Base-by-base conservation (phyloP, 768 basidiomycete species). In the Glaciozyma antarctica region DNA sequence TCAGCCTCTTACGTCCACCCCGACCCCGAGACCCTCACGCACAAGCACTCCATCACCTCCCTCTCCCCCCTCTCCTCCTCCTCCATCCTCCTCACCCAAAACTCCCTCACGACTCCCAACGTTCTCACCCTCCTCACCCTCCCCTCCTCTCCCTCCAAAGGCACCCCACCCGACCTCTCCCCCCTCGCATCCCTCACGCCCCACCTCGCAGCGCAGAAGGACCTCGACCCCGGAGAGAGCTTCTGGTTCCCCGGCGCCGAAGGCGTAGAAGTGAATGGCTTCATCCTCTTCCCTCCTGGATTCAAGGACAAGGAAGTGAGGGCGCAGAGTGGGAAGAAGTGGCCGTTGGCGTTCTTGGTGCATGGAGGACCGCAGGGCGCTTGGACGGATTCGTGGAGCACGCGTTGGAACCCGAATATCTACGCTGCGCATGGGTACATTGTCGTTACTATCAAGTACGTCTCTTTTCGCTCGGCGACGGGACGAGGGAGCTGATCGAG, bases 351-450 rank as follows among this genome's bases (percentile, higher is more conserved):
- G 24, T 77, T 93, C 72, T 77, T 91, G 17, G 58, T 65, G 24
- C 69, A 71, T 53, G 73, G 75, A 79, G 85, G 72, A 0, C 68
- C 72, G 30, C 67, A 74, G 72, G 81, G 85, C 34, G 88, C 87
- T 56, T 95, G 91, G 92, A 84, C 85, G 69, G 92, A 95, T 73
- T 81, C 84, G 52, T 97, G 93, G 93, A 86, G 85, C 3, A 92
- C 84, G 34, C 80, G 78, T 16, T 75, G 61, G 93, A 97, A 95
- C 77, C 88, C 86, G 0, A 88, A 90, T 72, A 85, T 87, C 15
- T 93, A 90, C 71, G 84, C 90, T 16, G 83, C 85, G 72, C 88
- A 90, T 74, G 91, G 94, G 0, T 99, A 97, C 77, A 85, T 94
- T 71, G 83, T 84, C 16, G 81, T 95, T 48, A 81, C 86, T 38